Conservation (phyloP, 148 eudicot genomes). For the Linanthus parryae region DNA sequence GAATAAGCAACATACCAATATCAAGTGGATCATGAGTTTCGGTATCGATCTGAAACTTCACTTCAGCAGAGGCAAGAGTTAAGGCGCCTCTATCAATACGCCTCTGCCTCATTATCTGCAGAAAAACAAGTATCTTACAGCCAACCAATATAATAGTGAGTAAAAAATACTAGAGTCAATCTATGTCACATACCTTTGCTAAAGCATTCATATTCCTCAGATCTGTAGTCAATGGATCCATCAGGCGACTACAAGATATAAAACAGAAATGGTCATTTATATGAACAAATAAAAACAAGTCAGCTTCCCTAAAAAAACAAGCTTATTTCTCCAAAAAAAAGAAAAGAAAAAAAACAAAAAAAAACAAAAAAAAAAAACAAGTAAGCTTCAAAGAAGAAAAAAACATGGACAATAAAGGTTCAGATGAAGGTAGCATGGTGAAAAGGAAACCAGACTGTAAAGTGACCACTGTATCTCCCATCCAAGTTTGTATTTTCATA, state of each 20-base stretch:
- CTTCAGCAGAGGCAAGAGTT: slow-evolving; percentile 99
- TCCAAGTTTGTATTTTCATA: too few relatives aligned
- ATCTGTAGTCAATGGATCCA: slow-evolving; percentile 86
- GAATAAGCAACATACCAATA: slow-evolving; percentile 48
- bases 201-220: slow-evolving; percentile 84
- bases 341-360: too few relatives aligned
- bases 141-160: background rate
- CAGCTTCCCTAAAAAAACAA: too few relatives aligned
- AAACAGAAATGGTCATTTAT: background rate
- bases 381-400: too few relatives aligned
- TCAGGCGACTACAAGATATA: slow-evolving; percentile 56
- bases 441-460: too few relatives aligned
- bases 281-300: too few relatives aligned
- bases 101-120: slow-evolving; percentile 84
- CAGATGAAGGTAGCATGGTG: too few relatives aligned
- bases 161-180: slow-evolving; percentile 2
- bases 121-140: slow-evolving; percentile 3
- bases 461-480: too few relatives aligned
- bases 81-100: slow-evolving; percentile 97
- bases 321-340: too few relatives aligned
- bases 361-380: too few relatives aligned
- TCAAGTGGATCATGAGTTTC: slow-evolving; percentile 99
- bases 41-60: slow-evolving; percentile 93
- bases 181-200: slow-evolving; percentile 62
- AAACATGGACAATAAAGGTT: too few relatives aligned